Conservation (phyloP, 169 alveolate species). For the Blepharisma undulans region DNA sequence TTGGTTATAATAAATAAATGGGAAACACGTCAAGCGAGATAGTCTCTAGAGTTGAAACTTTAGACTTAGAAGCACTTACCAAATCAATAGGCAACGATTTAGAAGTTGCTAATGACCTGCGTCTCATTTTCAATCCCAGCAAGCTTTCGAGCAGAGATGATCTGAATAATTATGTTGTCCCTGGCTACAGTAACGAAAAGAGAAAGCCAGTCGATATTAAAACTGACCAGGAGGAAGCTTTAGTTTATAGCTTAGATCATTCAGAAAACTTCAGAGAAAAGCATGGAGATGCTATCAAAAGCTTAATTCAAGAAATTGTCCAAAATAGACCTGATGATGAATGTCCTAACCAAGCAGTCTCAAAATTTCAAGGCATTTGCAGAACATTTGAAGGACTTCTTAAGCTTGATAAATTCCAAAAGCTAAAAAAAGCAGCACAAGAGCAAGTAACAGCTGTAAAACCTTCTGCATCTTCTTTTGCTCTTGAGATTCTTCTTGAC, state of each 20-base stretch:
- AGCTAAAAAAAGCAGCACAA: too few relatives aligned
- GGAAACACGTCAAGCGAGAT: slow-evolving; percentile 11
- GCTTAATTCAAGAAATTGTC: background rate
- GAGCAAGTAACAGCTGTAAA: background rate
- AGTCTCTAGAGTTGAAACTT: background rate
- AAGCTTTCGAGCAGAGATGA: background rate
- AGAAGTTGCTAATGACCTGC: background rate
- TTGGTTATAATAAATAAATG: too few relatives aligned
- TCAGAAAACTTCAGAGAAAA: background rate
- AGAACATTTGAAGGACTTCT: slow-evolving; percentile 4
- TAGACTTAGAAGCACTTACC: background rate
- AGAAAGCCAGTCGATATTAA: background rate
- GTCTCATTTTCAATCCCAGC: background rate
- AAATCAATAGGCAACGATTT: background rate
- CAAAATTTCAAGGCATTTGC: slow-evolving; percentile 1
- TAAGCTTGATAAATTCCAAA: background rate
- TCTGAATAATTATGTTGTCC: background rate
- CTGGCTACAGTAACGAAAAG: background rate
- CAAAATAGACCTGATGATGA: slow-evolving; percentile 1
- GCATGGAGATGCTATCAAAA: slow-evolving; percentile 13
- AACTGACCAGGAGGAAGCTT: background rate
- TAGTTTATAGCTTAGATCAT: background rate
- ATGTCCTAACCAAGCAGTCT: background rate
- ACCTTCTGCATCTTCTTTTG: too few relatives aligned
- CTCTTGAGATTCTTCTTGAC: too few relatives aligned